Conservation (phyloP, 495 filamentous ascomycete genomes). For the Penicillium argentinense region DNA sequence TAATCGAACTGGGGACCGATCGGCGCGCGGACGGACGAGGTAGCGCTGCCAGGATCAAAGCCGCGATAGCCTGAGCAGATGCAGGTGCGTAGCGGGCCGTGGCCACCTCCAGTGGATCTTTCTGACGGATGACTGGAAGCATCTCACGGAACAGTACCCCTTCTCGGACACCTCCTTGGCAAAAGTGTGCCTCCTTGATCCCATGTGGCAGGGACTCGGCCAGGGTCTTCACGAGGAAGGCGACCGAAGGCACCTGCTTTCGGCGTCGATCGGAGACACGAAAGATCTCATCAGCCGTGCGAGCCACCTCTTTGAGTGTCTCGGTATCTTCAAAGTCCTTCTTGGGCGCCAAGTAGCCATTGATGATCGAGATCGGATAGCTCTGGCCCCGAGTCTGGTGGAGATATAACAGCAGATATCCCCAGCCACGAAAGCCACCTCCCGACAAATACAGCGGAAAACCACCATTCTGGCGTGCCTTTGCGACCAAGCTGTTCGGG, state of each 20-base stretch:
- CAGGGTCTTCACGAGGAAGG: conserved; percentile 71
- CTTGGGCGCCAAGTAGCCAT: conserved; percentile 68
- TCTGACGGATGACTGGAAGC: conserved; percentile 58
- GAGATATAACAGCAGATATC: conserved; percentile 70
- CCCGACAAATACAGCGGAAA: conserved; percentile 80
- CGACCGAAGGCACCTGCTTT: conserved; percentile 80
- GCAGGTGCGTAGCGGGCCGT: conserved; percentile 51
- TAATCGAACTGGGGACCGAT: conserved; percentile 39
- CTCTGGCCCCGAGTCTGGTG: conserved; percentile 60
- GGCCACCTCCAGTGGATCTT: conserved; percentile 63
- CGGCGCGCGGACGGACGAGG: conserved; percentile 29
- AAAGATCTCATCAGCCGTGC: conserved; percentile 56
- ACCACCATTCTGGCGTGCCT: conserved; percentile 46
- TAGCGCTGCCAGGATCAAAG: conserved; percentile 45
- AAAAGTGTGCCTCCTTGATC: conserved; percentile 76
- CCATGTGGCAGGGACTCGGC: conserved; percentile 61
- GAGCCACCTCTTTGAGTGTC: conserved; percentile 53
- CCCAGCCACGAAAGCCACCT: conserved; percentile 89
- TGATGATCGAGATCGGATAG: conserved; percentile 85
- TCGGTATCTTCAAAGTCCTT: conserved; percentile 61
- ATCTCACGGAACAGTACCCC: conserved; percentile 68
- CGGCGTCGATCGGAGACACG: conserved; percentile 81
- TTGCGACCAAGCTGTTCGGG: conserved; percentile 48
- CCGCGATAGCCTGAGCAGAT: conserved; percentile 36
- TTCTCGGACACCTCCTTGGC: conserved; percentile 83